Percentiles rank a stretch among this genome's conserved stretches.
Evolutionary conservation across 1,284 basidiomycete species (phyloP).

Genomic region (Meripilus lineatus): DNA sequence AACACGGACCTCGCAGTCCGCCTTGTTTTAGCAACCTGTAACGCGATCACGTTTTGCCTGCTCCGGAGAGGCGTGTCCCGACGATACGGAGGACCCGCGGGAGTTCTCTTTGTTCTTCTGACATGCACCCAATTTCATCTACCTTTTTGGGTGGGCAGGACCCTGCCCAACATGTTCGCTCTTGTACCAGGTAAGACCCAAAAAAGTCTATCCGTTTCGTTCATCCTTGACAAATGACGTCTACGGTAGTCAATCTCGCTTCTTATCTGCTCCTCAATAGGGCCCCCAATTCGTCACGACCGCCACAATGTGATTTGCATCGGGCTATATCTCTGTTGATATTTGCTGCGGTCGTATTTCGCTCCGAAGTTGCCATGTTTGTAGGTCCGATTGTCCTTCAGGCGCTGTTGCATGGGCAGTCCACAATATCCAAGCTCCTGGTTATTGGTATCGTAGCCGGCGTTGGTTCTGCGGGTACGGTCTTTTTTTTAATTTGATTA

Average conservation of each 20-base stretch:
- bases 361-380: constrained; percentile 76
- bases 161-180: constrained; percentile 93
- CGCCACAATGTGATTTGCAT: constrained; percentile 31
- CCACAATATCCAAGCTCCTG: constrained; percentile 45
- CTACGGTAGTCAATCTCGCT: constrained; percentile 56
- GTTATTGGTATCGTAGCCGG: constrained; percentile 51
- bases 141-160: constrained; percentile 90
- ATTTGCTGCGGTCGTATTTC: constrained; percentile 69
- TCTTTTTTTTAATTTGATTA: not conserved
- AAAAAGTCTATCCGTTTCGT: constrained; percentile 8
- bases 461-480: constrained; percentile 53
- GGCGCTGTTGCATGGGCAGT: constrained; percentile 41
- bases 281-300: constrained; percentile 35
- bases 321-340: constrained; percentile 51
- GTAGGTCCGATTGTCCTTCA: constrained; percentile 61
- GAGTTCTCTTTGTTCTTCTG: constrained; percentile 62
- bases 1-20: constrained; percentile 50
- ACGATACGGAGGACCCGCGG: constrained; percentile 58
- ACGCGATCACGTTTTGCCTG: constrained; percentile 61
- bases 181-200: constrained; percentile 74
- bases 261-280: constrained; percentile 50
- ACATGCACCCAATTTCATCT: constrained; percentile 86
- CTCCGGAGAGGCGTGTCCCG: constrained; percentile 58
- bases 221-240: not conserved
- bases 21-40: constrained; percentile 65